phyloP scores from a whole-genome alignment of 345 rosid genomes.

The Capsella bursapastoris region DNA sequence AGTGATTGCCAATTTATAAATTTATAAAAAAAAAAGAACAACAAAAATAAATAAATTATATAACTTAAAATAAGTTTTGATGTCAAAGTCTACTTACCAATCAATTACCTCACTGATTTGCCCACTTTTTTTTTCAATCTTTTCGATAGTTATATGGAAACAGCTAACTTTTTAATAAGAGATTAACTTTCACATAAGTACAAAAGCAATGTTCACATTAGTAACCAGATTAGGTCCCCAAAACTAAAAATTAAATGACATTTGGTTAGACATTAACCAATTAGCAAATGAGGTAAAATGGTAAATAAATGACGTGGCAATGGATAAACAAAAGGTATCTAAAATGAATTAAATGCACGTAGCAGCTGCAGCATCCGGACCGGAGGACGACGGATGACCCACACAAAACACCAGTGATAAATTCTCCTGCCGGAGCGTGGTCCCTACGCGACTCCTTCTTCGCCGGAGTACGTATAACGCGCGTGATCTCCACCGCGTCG shows the following conservation, averaged over 20 bases:
- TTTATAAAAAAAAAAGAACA: neutral
- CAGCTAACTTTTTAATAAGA: neutral
- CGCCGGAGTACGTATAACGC: neutral
- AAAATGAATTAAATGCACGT: conserved; percentile 29
- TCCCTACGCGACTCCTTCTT: conserved; percentile 12
- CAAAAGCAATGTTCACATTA: conserved; percentile 15
- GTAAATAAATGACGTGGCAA: too few relatives aligned
- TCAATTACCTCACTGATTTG: conserved; percentile 35
- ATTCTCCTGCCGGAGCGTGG: conserved; percentile 38
- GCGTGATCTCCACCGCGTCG: conserved; percentile 43
- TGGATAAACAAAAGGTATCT: too few relatives aligned
- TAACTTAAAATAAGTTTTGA: conserved; percentile 10
- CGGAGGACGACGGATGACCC: too few relatives aligned
- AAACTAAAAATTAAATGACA: too few relatives aligned
- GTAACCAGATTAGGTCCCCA: neutral
- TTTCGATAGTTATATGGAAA: conserved; percentile 11
- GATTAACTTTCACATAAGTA: neutral
- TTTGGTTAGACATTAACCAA: too few relatives aligned
- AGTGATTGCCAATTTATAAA: neutral
- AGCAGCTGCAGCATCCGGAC: conserved; percentile 23
- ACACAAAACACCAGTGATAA: neutral
- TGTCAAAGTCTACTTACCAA: conserved; percentile 34
- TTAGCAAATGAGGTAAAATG: too few relatives aligned
- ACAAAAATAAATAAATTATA: neutral
- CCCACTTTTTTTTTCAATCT: neutral